These are phyloP conservation scores for Teunomyces tritomae DNA, from an alignment of 805 yeast species.

Conservation along the genomic window DNA sequence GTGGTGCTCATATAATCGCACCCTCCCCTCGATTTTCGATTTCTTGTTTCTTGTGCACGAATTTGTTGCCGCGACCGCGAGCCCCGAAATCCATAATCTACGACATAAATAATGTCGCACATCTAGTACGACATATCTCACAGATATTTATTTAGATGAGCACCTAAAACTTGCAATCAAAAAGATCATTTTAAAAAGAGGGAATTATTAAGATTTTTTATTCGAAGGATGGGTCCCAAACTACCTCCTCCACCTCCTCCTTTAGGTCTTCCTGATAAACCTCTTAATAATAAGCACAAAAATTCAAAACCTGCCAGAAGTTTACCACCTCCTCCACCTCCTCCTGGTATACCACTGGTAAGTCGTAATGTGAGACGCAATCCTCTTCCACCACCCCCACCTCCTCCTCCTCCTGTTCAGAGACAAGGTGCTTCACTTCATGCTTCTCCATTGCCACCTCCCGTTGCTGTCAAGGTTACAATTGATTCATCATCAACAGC, in stretches of 20 bases:
- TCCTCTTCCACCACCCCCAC: constrained; percentile 8
- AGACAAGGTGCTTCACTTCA: no score
- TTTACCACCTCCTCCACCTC: constrained; percentile 4
- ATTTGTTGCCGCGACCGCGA: background rate
- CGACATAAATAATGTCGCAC: background rate
- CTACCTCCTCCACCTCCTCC: constrained; percentile 21
- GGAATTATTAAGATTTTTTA: background rate
- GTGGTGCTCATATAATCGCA: no score
- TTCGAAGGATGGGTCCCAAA: constrained; percentile 12
- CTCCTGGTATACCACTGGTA: background rate
- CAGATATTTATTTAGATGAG: background rate
- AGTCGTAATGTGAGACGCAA: background rate
- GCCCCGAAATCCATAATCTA: background rate
- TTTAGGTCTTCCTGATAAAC: constrained; percentile 13
- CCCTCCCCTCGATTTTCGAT: background rate
- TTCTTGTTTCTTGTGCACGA: background rate
- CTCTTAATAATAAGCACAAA: background rate
- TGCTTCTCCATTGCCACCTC: background rate
- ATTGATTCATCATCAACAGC: background rate
- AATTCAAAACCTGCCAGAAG: background rate
- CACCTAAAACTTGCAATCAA: background rate
- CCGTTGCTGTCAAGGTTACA: background rate
- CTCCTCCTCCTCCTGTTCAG: constrained; percentile 12
- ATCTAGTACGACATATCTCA: background rate
- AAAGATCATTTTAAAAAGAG: background rate